Percentiles rank a stretch among this genome's conserved stretches.
phyloP scores from a whole-genome alignment of 257 asterid genomes.

The Mentha longifolia region DNA sequence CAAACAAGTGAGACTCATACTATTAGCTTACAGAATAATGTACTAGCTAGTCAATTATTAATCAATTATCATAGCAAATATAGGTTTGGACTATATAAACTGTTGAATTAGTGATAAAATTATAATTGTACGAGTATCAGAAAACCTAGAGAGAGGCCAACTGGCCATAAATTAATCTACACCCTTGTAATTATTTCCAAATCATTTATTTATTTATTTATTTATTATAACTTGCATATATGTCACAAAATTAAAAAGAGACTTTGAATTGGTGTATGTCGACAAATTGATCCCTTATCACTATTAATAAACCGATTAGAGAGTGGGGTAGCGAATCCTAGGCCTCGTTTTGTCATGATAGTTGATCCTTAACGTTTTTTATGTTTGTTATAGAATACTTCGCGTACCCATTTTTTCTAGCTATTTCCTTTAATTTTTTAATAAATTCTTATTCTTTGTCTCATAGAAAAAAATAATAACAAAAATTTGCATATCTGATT shows the following conservation, averaged over 20 bases:
- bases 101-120: conserved; percentile 1
- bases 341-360: no score
- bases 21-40: conserved; percentile 9
- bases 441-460: no score
- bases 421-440: no score
- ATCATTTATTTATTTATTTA: conserved; percentile 4
- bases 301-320: no score
- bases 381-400: no score
- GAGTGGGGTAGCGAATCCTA: no score
- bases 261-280: no score
- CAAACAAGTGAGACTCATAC: background rate
- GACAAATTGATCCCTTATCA: no score
- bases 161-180: conserved; percentile 5
- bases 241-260: background rate
- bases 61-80: conserved; percentile 9
- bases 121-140: conserved; percentile 12
- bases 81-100: conserved; percentile 32
- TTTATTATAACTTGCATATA: background rate
- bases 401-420: no score
- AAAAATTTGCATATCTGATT: no score
- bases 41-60: conserved; percentile 24
- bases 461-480: no score
- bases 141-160: conserved; percentile 18
- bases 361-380: no score
- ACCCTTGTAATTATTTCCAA: background rate